Conservation (phyloP, 371 early-diverging fungal genomes). For the Apophysomyces elegans region DNA sequence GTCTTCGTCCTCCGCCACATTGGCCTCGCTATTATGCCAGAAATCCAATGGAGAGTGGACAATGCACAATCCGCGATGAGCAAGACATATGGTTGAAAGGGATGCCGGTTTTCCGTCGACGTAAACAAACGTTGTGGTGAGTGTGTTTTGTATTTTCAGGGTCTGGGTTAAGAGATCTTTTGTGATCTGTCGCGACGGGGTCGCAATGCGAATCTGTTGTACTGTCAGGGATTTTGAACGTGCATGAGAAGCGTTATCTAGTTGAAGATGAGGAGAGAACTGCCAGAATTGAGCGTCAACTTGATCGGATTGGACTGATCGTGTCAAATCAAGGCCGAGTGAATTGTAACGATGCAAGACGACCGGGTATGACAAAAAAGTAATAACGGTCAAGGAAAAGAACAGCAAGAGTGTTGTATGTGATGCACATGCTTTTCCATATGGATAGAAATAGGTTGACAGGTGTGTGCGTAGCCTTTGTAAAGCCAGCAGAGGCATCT, state of each 20-base stretch:
- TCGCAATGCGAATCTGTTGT: slow-evolving; percentile 39
- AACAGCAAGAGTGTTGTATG: slow-evolving; percentile 53
- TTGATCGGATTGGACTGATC: slow-evolving; percentile 5
- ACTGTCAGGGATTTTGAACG: slow-evolving; percentile 28
- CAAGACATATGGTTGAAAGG: slow-evolving; percentile 26
- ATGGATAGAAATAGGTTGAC: slow-evolving; percentile 58
- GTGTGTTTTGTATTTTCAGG: slow-evolving; percentile 20
- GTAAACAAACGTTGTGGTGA: slow-evolving; percentile 27
- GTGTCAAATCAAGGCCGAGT: slow-evolving; percentile 25
- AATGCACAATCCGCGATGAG: slow-evolving; percentile 43
- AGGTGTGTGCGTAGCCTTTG: slow-evolving; percentile 14
- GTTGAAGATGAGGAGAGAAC: slow-evolving; percentile 30
- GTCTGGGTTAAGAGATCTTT: slow-evolving; percentile 23
- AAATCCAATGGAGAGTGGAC: slow-evolving; percentile 62
- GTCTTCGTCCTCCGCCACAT: slow-evolving; percentile 29
- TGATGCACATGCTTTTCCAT: slow-evolving; percentile 65
- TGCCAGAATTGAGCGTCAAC: slow-evolving; percentile 41
- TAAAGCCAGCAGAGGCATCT: slow-evolving; percentile 36
- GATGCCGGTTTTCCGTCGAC: slow-evolving; percentile 28
- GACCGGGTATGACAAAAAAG: slow-evolving; percentile 58
- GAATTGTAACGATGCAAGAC: slow-evolving; percentile 36
- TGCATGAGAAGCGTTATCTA: slow-evolving; percentile 21
- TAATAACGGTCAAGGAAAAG: slow-evolving; percentile 52
- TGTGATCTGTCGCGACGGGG: slow-evolving; percentile 21
- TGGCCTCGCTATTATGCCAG: slow-evolving; percentile 36